Evolutionary conservation across 2,329 filamentous ascomycete genomes (phyloP).

Genomic region (Myriosclerotinia scirpicola): DNA sequence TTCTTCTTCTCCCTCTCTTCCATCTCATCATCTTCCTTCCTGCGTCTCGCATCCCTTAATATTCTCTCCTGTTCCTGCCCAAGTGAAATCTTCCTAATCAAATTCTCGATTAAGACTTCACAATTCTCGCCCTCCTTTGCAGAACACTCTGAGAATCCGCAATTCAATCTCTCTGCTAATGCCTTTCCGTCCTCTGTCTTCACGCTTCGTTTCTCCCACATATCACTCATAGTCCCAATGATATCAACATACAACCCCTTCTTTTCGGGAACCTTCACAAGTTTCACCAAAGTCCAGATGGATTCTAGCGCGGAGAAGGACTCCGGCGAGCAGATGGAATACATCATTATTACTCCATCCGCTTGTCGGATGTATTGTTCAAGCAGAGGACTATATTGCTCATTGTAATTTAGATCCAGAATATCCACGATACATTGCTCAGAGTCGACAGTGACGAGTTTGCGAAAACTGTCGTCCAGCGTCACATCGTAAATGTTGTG

Average conservation of each 20-base stretch:
- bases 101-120: not conserved
- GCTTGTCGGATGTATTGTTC: not conserved
- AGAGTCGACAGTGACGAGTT: not conserved
- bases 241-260: constrained; percentile 11
- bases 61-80: not conserved
- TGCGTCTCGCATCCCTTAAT: not conserved
- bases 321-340: constrained; percentile 1
- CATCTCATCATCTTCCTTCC: not conserved
- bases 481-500: not conserved
- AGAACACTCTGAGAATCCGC: constrained; percentile 10
- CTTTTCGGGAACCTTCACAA: not conserved
- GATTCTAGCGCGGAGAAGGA: constrained; percentile 1
- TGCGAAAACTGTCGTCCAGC: not conserved
- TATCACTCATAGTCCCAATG: constrained; percentile 12
- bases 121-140: constrained; percentile 14
- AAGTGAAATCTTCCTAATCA: not conserved
- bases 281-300: not conserved
- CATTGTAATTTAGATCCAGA: not conserved
- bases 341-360: constrained; percentile 7
- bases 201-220: constrained; percentile 19
- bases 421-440: not conserved
- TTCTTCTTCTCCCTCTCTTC: constrained; percentile 1
- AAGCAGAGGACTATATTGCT: rapidly evolving
- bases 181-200: constrained; percentile 5
- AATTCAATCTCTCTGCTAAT: constrained; percentile 7